phyloP scores from a whole-genome alignment of 257 asterid genomes.

The Misopates orontium region DNA sequence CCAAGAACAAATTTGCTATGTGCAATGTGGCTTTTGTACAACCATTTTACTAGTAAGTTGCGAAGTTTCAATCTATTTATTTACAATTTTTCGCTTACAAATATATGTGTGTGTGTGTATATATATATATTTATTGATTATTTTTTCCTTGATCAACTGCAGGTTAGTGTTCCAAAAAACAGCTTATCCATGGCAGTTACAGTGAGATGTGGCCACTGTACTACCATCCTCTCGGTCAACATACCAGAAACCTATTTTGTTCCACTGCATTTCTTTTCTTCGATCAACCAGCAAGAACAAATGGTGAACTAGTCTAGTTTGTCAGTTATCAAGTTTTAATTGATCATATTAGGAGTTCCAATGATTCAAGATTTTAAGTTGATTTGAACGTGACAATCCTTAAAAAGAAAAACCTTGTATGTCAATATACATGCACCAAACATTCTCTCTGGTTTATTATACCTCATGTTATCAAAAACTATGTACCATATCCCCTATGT shows the following conservation, averaged over 20 bases:
- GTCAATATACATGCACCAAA: too few species aligned
- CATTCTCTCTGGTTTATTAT: too few species aligned
- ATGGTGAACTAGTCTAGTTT: constrained; percentile 23
- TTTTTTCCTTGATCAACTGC: constrained; percentile 9
- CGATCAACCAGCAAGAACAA: constrained; percentile 38
- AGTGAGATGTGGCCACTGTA: constrained; percentile 85
- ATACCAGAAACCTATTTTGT: constrained; percentile 42
- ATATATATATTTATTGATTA: too few species aligned
- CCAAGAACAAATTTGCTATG: constrained; percentile 70
- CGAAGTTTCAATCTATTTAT: neutral
- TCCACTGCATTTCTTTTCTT: constrained; percentile 44
- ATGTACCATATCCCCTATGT: too few species aligned
- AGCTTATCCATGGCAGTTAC: constrained; percentile 55
- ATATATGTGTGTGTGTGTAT: too few species aligned
- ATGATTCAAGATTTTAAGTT: too few species aligned
- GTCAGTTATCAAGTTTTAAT: neutral
- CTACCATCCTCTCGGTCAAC: constrained; percentile 60
- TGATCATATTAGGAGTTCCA: neutral
- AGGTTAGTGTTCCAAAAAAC: constrained; percentile 78
- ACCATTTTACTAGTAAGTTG: constrained; percentile 70
- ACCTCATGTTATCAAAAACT: too few species aligned
- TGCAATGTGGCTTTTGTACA: constrained; percentile 71
- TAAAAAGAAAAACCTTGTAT: too few species aligned
- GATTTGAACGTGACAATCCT: too few species aligned
- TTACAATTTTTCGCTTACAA: neutral